phyloP scores from a whole-genome alignment of 805 yeast genomes.

The Wickerhamiella qilinensis region DNA sequence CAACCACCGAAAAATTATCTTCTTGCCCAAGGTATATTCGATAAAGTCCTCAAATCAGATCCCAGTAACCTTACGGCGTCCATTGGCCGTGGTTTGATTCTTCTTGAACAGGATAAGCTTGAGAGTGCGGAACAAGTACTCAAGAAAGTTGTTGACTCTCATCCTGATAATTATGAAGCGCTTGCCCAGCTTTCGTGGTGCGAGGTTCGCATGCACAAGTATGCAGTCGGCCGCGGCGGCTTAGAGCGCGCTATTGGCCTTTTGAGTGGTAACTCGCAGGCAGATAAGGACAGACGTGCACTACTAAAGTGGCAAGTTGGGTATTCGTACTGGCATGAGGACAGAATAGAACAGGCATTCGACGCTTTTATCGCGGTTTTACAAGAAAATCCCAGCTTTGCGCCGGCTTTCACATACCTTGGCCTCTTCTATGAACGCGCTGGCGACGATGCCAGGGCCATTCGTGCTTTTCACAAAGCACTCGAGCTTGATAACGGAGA shows the following conservation, averaged over 20 bases:
- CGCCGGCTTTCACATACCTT: conserved; percentile 68
- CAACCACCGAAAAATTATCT: conserved; percentile 83
- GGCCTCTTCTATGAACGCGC: conserved; percentile 55
- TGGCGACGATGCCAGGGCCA: conserved; percentile 54
- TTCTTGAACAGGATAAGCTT: conserved; percentile 46
- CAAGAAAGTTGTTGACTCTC: conserved; percentile 29
- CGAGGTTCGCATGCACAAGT: conserved; percentile 36
- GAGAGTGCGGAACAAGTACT: conserved; percentile 39
- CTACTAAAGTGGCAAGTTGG: conserved; percentile 59
- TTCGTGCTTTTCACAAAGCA: conserved; percentile 76
- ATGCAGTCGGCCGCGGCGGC: conserved; percentile 34
- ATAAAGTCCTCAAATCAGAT: conserved; percentile 34
- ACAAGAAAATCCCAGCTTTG: conserved; percentile 44
- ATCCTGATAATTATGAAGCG: conserved; percentile 44
- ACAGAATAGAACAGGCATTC: conserved; percentile 33
- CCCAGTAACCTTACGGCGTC: conserved; percentile 41
- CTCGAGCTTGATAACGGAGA: conserved; percentile 75
- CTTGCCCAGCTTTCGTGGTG: conserved; percentile 69
- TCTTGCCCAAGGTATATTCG: conserved; percentile 58
- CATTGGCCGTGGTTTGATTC: conserved; percentile 69
- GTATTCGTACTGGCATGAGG: conserved; percentile 31
- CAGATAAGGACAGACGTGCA: conserved; percentile 42
- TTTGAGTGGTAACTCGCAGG: conserved; percentile 34
- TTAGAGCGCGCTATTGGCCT: conserved; percentile 30
- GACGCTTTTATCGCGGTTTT: conserved; percentile 39